phyloP scores from a whole-genome alignment of 768 basidiomycete species.

The Jaapia argillacea region DNA sequence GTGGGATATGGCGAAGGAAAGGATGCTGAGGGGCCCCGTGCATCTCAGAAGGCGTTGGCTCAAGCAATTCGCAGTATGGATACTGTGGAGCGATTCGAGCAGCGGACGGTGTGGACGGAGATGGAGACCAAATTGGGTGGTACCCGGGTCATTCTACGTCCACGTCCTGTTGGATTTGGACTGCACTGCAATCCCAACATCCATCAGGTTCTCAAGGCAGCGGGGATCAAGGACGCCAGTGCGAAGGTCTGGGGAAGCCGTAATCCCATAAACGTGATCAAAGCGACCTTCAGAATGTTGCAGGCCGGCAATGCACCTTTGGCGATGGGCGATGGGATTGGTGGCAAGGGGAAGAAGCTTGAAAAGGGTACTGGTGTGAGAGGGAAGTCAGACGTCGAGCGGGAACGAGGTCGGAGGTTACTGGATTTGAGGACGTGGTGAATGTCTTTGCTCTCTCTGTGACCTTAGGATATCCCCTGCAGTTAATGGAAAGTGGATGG shows the following conservation, averaged over 20 bases:
- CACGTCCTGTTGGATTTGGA: conserved; percentile 85
- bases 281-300: conserved; percentile 73
- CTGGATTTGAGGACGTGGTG: conserved; percentile 51
- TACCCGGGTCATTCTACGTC: conserved; percentile 72
- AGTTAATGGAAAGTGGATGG: too few species aligned
- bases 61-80: conserved; percentile 85
- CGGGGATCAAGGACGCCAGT: conserved; percentile 90
- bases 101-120: conserved; percentile 91
- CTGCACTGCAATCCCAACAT: conserved; percentile 82
- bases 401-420: conserved; percentile 74
- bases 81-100: conserved; percentile 88
- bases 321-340: conserved; percentile 75
- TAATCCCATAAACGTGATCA: conserved; percentile 80
- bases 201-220: conserved; percentile 84
- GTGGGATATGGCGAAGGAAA: conserved; percentile 82
- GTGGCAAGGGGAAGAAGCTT: conserved; percentile 58
- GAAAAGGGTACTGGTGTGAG: conserved; percentile 71
- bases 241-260: conserved; percentile 94
- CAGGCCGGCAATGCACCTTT: conserved; percentile 77
- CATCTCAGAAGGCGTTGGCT: conserved; percentile 45
- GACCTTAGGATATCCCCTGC: too few species aligned
- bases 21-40: conserved; percentile 43
- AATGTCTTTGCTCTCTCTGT: too few species aligned
- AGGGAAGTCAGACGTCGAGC: conserved; percentile 62
- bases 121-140: conserved; percentile 78